Percentiles rank a stretch among this genome's conserved stretches.
phyloP scores from a whole-genome alignment of 352 stramenopile genomes.

The Globisporangium irregulare region DNA sequence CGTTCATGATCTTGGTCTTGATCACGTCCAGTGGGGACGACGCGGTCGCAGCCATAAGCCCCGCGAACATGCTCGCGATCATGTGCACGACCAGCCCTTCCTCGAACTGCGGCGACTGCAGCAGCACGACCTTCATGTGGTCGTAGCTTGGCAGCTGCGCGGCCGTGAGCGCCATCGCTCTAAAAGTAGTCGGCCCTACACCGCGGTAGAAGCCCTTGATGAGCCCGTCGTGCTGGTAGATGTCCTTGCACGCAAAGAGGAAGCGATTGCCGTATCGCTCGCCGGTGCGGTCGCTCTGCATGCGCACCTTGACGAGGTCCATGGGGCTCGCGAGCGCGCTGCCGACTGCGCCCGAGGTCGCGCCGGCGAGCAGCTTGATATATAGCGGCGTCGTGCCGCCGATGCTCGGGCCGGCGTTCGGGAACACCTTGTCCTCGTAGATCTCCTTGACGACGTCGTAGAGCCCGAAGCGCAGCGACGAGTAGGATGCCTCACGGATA shows the following conservation, averaged over 20 bases:
- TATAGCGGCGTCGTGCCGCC: conserved; percentile 45
- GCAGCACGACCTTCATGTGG: conserved; percentile 67
- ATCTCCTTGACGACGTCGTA: conserved; percentile 79
- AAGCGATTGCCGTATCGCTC: conserved; percentile 63
- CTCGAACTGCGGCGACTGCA: conserved; percentile 45
- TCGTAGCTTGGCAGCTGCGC: conserved; percentile 80
- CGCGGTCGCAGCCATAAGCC: conserved; percentile 59
- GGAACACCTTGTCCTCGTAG: conserved; percentile 53
- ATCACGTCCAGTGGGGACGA: conserved; percentile 79
- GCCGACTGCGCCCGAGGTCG: conserved; percentile 59
- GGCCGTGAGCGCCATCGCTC: conserved; percentile 72
- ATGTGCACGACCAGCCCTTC: conserved; percentile 65
- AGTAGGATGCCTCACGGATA: conserved; percentile 73
- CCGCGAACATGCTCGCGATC: conserved; percentile 68
- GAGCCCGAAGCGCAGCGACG: conserved; percentile 70
- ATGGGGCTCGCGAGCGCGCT: conserved; percentile 73
- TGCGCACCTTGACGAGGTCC: conserved; percentile 77
- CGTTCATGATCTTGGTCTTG: conserved; percentile 87
- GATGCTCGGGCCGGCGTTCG: conserved; percentile 29
- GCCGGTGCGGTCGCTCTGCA: conserved; percentile 68
- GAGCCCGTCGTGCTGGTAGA: conserved; percentile 57
- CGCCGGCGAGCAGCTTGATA: conserved; percentile 66
- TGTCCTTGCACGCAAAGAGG: conserved; percentile 55
- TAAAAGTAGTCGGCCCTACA: conserved; percentile 58
- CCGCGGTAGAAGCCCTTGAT: conserved; percentile 71